Evolutionary conservation across 2,329 filamentous ascomycete genomes (phyloP).

Genomic region (Colletotrichum caudatum): DNA sequence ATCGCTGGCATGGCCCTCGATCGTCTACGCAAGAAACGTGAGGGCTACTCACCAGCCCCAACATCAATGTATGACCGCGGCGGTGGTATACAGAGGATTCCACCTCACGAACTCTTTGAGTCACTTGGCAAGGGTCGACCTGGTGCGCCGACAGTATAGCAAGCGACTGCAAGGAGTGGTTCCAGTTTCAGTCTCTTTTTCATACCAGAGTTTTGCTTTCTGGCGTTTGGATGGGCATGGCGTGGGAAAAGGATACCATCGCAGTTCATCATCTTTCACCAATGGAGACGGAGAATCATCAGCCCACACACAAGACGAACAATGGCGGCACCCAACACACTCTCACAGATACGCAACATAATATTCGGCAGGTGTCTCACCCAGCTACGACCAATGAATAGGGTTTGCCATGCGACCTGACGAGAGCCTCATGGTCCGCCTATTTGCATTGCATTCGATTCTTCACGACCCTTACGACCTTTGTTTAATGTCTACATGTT

Average conservation of each 20-base stretch:
- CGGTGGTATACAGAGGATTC: constrained; percentile 69
- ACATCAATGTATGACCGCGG: constrained; percentile 72
- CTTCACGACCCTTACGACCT: constrained; percentile 44
- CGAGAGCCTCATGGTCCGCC: constrained; percentile 22
- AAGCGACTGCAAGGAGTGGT: constrained; percentile 43
- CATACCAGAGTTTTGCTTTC: constrained; percentile 42
- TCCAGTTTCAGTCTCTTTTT: constrained; percentile 21
- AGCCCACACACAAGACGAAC: constrained; percentile 6
- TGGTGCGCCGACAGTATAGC: constrained; percentile 65
- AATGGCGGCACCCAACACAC: constrained; percentile 16
- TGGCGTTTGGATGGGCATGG: constrained; percentile 54
- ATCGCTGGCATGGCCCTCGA: constrained; percentile 80
- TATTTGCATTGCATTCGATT: constrained; percentile 41
- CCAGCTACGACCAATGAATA: constrained; percentile 5
- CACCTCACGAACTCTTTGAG: constrained; percentile 70
- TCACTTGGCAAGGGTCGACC: constrained; percentile 62
- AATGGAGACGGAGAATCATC: constrained; percentile 15
- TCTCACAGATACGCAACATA: constrained; percentile 7
- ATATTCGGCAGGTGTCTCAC: neutral
- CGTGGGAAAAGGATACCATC: constrained; percentile 37
- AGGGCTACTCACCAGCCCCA: constrained; percentile 84
- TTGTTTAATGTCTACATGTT: constrained; percentile 44
- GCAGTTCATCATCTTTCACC: constrained; percentile 29
- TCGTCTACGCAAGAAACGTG: constrained; percentile 78
- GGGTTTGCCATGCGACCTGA: constrained; percentile 14